These are phyloP conservation scores for Vigna hirtella DNA, from an alignment of 306 rosid species.

Conservation along the genomic window DNA sequence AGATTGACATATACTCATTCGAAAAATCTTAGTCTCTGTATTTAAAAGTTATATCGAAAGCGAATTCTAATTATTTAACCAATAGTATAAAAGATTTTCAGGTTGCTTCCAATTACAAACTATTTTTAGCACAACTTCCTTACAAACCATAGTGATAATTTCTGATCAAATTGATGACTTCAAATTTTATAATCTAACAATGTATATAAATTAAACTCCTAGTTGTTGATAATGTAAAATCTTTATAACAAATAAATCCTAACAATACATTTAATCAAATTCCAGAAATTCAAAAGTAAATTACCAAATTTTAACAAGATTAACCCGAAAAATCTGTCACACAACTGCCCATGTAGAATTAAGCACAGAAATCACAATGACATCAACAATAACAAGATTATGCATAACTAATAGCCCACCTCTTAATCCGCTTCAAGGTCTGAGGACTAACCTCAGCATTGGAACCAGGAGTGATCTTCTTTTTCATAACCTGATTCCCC, in stretches of 20 bases:
- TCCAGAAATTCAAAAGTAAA: neutral
- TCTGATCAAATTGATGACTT: too few species aligned
- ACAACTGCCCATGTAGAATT: neutral
- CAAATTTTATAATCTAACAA: too few species aligned
- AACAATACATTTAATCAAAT: neutral
- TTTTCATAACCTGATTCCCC: constrained; percentile 88
- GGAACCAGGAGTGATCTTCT: constrained; percentile 58
- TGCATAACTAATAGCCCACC: constrained; percentile 48
- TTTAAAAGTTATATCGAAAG: neutral
- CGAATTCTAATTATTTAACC: too few species aligned
- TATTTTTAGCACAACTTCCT: neutral
- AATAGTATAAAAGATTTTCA: too few species aligned
- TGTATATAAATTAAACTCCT: neutral
- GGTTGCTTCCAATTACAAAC: too few species aligned
- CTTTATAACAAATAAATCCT: neutral
- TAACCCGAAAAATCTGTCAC: neutral
- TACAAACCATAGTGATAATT: too few species aligned
- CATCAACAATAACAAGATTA: constrained; percentile 11
- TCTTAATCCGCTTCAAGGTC: constrained; percentile 80
- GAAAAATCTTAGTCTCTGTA: neutral
- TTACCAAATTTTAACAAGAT: neutral
- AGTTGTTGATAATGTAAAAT: neutral
- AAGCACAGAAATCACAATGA: constrained; percentile 6
- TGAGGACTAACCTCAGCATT: constrained; percentile 68
- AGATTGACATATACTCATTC: neutral